Conservation (phyloP, 2,329 filamentous ascomycete genomes). For the Aspergillus ochraceoroseus region DNA sequence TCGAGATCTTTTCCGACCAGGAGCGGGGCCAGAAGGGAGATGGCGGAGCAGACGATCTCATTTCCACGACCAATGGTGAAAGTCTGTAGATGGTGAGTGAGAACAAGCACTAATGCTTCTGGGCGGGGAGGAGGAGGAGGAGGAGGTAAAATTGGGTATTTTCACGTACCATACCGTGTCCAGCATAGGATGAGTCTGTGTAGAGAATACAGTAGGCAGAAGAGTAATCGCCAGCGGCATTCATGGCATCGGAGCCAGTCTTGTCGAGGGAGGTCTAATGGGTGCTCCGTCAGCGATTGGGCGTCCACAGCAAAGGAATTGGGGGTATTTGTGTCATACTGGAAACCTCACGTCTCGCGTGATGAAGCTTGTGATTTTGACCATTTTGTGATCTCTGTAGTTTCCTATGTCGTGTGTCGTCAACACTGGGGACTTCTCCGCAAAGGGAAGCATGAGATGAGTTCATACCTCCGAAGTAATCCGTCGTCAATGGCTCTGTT, state of each 20-base stretch:
- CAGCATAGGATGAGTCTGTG: constrained; percentile 59
- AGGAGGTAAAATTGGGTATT: too few species aligned
- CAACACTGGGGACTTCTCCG: neutral
- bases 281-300: neutral
- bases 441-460: too few species aligned
- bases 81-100: constrained; percentile 28
- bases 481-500: too few species aligned
- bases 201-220: constrained; percentile 89
- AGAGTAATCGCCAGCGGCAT: constrained; percentile 87
- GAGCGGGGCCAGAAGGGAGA: constrained; percentile 70
- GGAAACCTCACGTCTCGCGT: constrained; percentile 73
- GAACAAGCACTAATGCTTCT: neutral
- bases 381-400: constrained; percentile 32
- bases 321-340: constrained; percentile 29
- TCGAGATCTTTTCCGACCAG: constrained; percentile 70
- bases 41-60: constrained; percentile 84
- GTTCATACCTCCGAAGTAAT: too few species aligned
- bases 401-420: neutral
- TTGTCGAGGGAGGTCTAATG: constrained; percentile 82
- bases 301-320: neutral
- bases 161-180: constrained; percentile 42
- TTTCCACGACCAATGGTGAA: constrained; percentile 65
- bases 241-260: constrained; percentile 97
- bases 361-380: constrained; percentile 67
- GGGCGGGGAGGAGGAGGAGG: neutral